Percentiles rank a stretch among this genome's conserved stretches.
phyloP scores from a whole-genome alignment of 164 flowering plant species.

The Stephania japonica region DNA sequence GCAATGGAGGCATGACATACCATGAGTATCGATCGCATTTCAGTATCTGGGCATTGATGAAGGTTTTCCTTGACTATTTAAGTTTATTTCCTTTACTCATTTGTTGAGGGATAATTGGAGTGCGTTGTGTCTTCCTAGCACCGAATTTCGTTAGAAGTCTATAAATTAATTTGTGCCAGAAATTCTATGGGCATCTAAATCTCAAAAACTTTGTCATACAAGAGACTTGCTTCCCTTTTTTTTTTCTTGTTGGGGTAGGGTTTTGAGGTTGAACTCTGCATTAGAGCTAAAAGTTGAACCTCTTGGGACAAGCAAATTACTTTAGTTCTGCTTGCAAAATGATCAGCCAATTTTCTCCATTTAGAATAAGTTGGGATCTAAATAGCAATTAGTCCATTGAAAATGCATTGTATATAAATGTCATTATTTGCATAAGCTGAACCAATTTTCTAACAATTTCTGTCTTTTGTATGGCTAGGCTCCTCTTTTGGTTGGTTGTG shows the following conservation, averaged over 20 bases:
- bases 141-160: background rate
- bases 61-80: slow-evolving; percentile 36
- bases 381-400: background rate
- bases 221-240: background rate
- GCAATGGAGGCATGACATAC: slow-evolving; percentile 92
- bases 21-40: slow-evolving; percentile 88
- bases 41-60: slow-evolving; percentile 98
- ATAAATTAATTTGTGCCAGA: background rate
- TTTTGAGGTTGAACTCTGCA: background rate
- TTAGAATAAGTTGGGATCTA: background rate
- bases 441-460: background rate
- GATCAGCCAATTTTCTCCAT: background rate
- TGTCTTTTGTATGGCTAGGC: slow-evolving; percentile 45
- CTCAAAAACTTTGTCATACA: background rate
- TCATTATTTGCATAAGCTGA: background rate
- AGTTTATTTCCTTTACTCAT: background rate
- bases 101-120: background rate
- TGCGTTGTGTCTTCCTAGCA: background rate
- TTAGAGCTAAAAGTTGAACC: background rate
- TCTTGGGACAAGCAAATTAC: no score
- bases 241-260: background rate
- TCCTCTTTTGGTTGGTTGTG: slow-evolving; percentile 93
- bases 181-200: background rate
- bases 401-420: background rate
- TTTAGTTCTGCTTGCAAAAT: background rate